Percentiles rank a stretch among this genome's conserved stretches.
Evolutionary conservation across 305 asterid species (phyloP).

Genomic region (Fraxinus velutina): DNA sequence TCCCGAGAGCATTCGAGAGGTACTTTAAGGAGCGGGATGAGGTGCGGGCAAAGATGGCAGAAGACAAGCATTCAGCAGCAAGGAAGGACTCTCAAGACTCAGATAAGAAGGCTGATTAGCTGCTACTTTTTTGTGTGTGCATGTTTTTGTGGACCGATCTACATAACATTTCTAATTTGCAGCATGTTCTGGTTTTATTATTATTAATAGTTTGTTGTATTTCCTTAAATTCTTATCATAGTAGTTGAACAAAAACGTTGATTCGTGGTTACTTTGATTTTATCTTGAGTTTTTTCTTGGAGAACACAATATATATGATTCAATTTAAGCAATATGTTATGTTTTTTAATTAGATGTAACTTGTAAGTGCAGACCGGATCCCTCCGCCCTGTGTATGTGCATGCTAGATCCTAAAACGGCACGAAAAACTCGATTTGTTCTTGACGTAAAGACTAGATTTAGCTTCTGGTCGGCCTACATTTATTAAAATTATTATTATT

Average conservation of each 20-base stretch:
- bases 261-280: background rate
- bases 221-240: background rate
- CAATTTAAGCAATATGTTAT: background rate
- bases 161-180: background rate
- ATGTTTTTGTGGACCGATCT: too few relatives aligned
- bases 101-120: constrained; percentile 42
- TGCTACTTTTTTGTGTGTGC: background rate
- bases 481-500: too few relatives aligned
- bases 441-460: too few relatives aligned
- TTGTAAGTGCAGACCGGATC: too few relatives aligned
- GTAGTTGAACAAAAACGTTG: background rate
- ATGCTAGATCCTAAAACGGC: background rate
- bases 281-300: background rate
- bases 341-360: background rate
- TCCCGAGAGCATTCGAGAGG: constrained; percentile 68
- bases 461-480: too few relatives aligned
- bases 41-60: constrained; percentile 39
- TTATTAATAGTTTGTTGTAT: background rate
- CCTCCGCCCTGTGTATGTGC: background rate
- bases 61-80: constrained; percentile 40
- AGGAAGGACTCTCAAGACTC: constrained; percentile 13
- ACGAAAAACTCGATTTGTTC: too few relatives aligned
- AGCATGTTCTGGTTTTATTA: background rate
- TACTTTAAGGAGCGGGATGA: constrained; percentile 61
- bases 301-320: background rate